These are phyloP conservation scores for Bromus sterilis DNA, from an alignment of 176 grass and related monocot genomes.

Conservation along the genomic window DNA sequence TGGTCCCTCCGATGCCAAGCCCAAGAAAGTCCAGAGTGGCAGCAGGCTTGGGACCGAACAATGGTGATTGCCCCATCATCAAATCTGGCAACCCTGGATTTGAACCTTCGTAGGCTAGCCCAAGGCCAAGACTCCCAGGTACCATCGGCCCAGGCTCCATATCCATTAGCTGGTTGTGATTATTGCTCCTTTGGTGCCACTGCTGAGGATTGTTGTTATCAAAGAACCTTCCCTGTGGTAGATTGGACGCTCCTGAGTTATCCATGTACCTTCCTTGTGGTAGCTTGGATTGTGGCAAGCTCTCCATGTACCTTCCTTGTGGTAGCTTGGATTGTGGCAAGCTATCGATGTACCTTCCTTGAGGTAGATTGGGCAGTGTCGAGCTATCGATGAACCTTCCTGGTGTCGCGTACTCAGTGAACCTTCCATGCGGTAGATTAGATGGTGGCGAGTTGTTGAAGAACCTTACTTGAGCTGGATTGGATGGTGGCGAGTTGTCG, in stretches of 20 bases:
- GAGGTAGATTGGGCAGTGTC: not conserved
- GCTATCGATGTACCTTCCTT: not conserved
- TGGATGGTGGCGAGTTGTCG: not conserved
- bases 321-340: not conserved
- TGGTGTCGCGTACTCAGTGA: not conserved
- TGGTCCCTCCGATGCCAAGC: slow-evolving; percentile 54
- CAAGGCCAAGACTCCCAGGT: slow-evolving; percentile 29
- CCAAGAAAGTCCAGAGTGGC: slow-evolving; percentile 57
- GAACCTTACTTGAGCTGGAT: not conserved
- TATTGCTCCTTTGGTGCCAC: slow-evolving; percentile 18
- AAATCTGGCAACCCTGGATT: slow-evolving; percentile 43
- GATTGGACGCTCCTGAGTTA: too few relatives aligned
- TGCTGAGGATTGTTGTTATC: not conserved
- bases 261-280: not conserved
- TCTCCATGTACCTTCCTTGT: slow-evolving; percentile 1
- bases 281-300: not conserved
- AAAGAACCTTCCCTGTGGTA: not conserved
- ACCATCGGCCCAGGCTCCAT: slow-evolving; percentile 38
- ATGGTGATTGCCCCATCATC: slow-evolving; percentile 42
- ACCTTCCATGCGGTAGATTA: not conserved
- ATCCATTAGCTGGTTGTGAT: slow-evolving; percentile 23
- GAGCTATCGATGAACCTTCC: not conserved
- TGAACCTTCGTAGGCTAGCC: slow-evolving; percentile 32
- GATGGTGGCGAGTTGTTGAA: not conserved
- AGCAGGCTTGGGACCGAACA: slow-evolving; percentile 50